Base-by-base conservation (phyloP, 139 green algal genomes). In the Ostreobium quekettii region DNA sequence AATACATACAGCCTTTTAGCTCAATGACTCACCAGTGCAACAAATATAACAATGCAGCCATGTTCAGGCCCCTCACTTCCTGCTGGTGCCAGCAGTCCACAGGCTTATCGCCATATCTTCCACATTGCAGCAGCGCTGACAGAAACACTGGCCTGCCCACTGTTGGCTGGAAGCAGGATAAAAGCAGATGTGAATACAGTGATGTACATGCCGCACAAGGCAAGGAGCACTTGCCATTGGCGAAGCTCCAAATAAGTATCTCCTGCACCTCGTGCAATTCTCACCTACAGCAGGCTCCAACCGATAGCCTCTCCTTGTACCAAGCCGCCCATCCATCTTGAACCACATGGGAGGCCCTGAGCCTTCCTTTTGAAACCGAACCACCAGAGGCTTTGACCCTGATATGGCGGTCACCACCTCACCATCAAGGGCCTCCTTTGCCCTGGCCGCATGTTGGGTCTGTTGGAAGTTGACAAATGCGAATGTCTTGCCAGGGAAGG, bases 401-500 rank as follows among this genome's bases (percentile, higher is more conserved):
- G 83, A 85, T 35, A 93, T 66, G 19, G 71, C 39, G 0, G 76
- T 74, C 4, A 85, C 67, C 28, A 66, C 60, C 60, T 85, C 71
- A 6, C 76, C 82, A 47, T 92, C 81, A n/a, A 93, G 71, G 2
- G 70, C 57, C 2, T 75, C 78, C 66, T 86, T 83, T 19, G 84
- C 78, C 2, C 76, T 74, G 26, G 66, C 65, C 5, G 79, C 78
- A 33, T 81, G 67, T 1, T 73, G 49, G n/a, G 64, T 58, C 4
- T 48, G 29, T 3, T 47, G 6, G 49, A 85, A 89, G 71, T 91
- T 92, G 28, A 94, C 83, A 67, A 94, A 89, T 28, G 87, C 86
- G 64, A 84, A 92, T 11, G 83, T 86, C 75, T 89, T 90, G 53
- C 80, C 86, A 1, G 87, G 83, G 66, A 94, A 92, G 22, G 86